Evolutionary conservation across 1,284 basidiomycete genomes (phyloP), one percentile per base, ranked within the genome.

Genomic region (Cryptococcus neoformans): DNA sequence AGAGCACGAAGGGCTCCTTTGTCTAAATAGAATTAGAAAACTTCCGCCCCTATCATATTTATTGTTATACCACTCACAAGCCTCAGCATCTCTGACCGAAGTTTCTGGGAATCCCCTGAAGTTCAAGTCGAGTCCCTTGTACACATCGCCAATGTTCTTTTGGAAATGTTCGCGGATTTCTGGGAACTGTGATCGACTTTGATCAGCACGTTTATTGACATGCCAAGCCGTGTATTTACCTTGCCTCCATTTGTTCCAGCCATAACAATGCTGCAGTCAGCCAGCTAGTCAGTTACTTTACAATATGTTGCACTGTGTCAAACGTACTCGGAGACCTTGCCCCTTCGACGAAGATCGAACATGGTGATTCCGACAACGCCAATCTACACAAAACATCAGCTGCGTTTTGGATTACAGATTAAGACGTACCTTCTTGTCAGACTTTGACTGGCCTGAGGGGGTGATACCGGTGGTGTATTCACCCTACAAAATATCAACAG

Each of bases 401-500:
- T 37, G 4, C 1, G 14, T 1, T 45, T 11, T 4, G 17, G 21
- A 14, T 4, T 38, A 47, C 17, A 17, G 2, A 4, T 17, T 4
- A 9, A 28, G 28, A 28, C 4, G 40, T 56, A 87, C 89, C 82
- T 93, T 95, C 80, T 95, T 95, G 80, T 95, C 92, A 7, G 91
- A 93, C 70, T 88, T 92, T 17, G 91, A 93, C 46, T 89, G 88
- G n/a, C 91, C 90, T 39, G 86, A 84, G 14, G 85, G 87, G 4
- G 90, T 92, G 87, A 90, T 94, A 73, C 92, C 92, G 53, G 92
- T 95, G 57, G 92, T 95, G 78, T 95, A 94, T 80, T 93, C 60
- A 40, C 74, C 73, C 72, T 76, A 51, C 0, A 21, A 14, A 28
- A 11, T 9, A 52, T 58, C 52, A 65, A 60, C 45, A 40, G 16